Evolutionary conservation across 108 stramenopile genomes (phyloP).

Genomic region (Fistulifera pelliculosa): DNA sequence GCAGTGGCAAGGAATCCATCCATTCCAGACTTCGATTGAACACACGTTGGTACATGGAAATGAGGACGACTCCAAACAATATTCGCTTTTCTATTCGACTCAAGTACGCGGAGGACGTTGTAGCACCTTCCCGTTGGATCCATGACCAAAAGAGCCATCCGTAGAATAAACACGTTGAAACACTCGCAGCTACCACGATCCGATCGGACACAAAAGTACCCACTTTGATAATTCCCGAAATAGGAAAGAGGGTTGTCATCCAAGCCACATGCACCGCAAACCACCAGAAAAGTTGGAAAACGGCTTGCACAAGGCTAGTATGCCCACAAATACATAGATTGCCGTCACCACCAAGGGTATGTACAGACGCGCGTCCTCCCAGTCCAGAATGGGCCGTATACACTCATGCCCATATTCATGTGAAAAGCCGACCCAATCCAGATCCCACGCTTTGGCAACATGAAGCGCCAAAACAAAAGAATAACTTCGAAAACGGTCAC

Average conservation of each 20-base stretch:
- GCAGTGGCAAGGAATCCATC: constrained; percentile 60
- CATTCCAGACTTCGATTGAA: constrained; percentile 56
- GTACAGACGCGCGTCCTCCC: constrained; percentile 44
- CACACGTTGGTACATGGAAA: constrained; percentile 4
- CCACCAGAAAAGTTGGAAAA: constrained; percentile 26
- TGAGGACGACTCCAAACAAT: not conserved
- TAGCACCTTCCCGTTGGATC: not conserved
- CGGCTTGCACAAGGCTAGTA: constrained; percentile 12
- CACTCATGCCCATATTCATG: constrained; percentile 84
- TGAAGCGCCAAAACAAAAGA: constrained; percentile 55
- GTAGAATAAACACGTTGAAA: constrained; percentile 46
- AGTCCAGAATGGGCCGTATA: constrained; percentile 34
- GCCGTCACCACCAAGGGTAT: constrained; percentile 24
- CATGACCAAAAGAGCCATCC: not conserved
- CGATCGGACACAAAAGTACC: constrained; percentile 82
- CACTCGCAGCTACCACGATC: constrained; percentile 62
- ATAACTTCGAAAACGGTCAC: constrained; percentile 46
- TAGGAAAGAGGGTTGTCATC: constrained; percentile 69
- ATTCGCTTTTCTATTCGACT: not conserved
- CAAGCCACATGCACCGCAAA: constrained; percentile 46
- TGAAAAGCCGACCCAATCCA: constrained; percentile 62
- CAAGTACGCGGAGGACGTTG: not conserved
- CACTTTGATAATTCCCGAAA: constrained; percentile 69
- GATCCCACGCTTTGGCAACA: constrained; percentile 17
- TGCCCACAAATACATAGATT: constrained; percentile 8